Evolutionary conservation across 192 early-diverging fungal species (phyloP).

Genomic region (Coemansia asiatica): DNA sequence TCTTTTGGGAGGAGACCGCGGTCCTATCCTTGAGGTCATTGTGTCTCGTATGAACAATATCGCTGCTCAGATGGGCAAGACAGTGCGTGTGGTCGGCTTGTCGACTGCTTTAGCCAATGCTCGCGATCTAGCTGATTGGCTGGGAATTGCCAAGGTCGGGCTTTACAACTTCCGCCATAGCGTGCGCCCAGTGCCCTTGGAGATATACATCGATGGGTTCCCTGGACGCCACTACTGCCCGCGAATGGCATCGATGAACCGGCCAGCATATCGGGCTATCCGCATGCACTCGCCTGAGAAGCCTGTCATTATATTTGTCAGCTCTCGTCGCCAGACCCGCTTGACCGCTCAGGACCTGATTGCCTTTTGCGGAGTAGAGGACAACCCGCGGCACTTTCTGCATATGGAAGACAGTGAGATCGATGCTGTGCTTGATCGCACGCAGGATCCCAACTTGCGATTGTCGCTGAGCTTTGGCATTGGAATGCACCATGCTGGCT

Average conservation of each 20-base stretch:
- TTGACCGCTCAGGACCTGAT: constrained; percentile 97
- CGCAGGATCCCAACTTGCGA: constrained; percentile 79
- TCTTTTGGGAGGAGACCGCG: constrained; percentile 92
- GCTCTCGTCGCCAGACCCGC: constrained; percentile 93
- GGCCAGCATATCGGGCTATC: constrained; percentile 93
- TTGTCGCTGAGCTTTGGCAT: constrained; percentile 91
- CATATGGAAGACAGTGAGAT: constrained; percentile 79
- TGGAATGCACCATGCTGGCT: constrained; percentile 94
- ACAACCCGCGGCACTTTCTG: constrained; percentile 87
- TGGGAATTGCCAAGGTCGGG: constrained; percentile 81
- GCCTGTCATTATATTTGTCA: constrained; percentile 98
- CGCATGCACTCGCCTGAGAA: constrained; percentile 89
- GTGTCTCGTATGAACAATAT: constrained; percentile 99
- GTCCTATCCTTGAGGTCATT: constrained; percentile 96
- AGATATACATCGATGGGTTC: constrained; percentile 97
- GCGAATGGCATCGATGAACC: constrained; percentile 98
- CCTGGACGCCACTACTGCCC: constrained; percentile 97
- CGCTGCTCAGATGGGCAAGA: constrained; percentile 67
- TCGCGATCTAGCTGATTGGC: constrained; percentile 93
- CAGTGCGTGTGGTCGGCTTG: constrained; percentile 91
- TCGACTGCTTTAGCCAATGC: constrained; percentile 98
- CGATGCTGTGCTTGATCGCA: constrained; percentile 66
- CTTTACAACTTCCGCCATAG: constrained; percentile 97
- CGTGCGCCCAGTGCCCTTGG: constrained; percentile 94
- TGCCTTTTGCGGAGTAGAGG: constrained; percentile 87